These are phyloP conservation scores for Tetrahymena malaccensis DNA, from an alignment of 73 alveolate species.

Conservation along the genomic window DNA sequence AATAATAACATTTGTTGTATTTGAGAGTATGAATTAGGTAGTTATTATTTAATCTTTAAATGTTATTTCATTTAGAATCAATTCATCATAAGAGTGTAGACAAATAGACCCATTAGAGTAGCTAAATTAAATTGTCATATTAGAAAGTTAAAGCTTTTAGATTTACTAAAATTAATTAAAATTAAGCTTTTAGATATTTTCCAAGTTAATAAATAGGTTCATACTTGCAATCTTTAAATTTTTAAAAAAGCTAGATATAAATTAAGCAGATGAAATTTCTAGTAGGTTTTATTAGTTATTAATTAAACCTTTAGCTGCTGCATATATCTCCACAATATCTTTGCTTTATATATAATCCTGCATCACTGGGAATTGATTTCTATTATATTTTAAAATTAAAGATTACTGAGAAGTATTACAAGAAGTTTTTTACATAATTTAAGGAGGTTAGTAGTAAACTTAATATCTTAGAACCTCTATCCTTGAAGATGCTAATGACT, in stretches of 20 bases:
- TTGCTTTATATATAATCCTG: not conserved
- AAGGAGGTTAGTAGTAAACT: not conserved
- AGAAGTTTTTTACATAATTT: not conserved
- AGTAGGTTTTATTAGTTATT: not conserved
- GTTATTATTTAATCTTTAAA: not conserved
- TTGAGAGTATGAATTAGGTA: not conserved
- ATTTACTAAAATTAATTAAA: not conserved
- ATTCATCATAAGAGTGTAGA: not conserved
- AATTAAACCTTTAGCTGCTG: not conserved
- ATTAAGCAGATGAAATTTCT: not conserved
- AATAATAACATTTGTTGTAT: not conserved
- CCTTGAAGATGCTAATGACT: not conserved
- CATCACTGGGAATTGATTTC: not conserved
- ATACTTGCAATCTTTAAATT: not conserved
- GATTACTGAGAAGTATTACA: no score
- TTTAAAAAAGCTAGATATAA: not conserved
- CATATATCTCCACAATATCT: not conserved
- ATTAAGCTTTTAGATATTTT: not conserved
- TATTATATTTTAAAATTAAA: not conserved
- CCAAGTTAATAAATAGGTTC: not conserved
- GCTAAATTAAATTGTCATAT: not conserved
- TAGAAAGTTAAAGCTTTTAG: not conserved
- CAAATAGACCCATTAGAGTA: not conserved
- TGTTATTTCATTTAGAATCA: not conserved
- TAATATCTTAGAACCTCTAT: not conserved